phyloP scores from a whole-genome alignment of 1,284 basidiomycete species.

The Kwoniella shivajii region DNA sequence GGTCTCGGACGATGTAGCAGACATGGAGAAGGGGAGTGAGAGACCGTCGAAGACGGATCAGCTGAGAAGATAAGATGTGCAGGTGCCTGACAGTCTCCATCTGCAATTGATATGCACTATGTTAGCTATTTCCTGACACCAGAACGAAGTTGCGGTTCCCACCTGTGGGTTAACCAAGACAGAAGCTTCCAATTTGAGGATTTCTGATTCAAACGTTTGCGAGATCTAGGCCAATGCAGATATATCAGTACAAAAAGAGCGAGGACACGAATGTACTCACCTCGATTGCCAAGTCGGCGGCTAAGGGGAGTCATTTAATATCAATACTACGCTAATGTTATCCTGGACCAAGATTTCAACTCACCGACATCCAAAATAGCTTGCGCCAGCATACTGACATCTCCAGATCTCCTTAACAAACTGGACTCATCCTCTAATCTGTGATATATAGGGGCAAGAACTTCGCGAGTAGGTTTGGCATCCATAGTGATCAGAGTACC shows the following conservation, averaged over 20 bases:
- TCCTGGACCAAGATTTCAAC: slow-evolving; percentile 8
- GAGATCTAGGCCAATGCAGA: too few relatives aligned
- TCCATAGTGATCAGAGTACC: slow-evolving; percentile 51
- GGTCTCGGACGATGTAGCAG: slow-evolving; percentile 51
- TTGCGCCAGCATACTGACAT: slow-evolving; percentile 54
- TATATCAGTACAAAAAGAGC: neutral
- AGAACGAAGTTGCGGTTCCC: neutral
- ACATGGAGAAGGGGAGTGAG: slow-evolving; percentile 49
- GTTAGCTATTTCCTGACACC: neutral
- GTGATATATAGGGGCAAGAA: slow-evolving; percentile 50
- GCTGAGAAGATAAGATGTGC: slow-evolving; percentile 52
- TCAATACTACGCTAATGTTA: neutral
- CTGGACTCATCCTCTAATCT: slow-evolving; percentile 49
- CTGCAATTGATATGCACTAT: slow-evolving; percentile 20
- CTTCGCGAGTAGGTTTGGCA: slow-evolving; percentile 40
- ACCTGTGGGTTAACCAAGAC: slow-evolving; percentile 51
- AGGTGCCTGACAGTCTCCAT: slow-evolving; percentile 53
- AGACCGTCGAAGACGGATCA: slow-evolving; percentile 49
- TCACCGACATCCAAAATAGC: slow-evolving; percentile 51
- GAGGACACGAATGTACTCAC: slow-evolving; percentile 16
- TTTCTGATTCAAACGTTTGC: slow-evolving; percentile 53
- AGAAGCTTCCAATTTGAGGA: slow-evolving; percentile 51
- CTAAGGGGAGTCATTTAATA: slow-evolving; percentile 20
- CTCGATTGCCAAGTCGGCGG: slow-evolving; percentile 48
- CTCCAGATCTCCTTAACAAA: slow-evolving; percentile 47